Percentiles rank a stretch among this genome's conserved stretches.
phyloP scores from a whole-genome alignment of 192 early-diverging fungal species.

The Kappamyces sp. region DNA sequence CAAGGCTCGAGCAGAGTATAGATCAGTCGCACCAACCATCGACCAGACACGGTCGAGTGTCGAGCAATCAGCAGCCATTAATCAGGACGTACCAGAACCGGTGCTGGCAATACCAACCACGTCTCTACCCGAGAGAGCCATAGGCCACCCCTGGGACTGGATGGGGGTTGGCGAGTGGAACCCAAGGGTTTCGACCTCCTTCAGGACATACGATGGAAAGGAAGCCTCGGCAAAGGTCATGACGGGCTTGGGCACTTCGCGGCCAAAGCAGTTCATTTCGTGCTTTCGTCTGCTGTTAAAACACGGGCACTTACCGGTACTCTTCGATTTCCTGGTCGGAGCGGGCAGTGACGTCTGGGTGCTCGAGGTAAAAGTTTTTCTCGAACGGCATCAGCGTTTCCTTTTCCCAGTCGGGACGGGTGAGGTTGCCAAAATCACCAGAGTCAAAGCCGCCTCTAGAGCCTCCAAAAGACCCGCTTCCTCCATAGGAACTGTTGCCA shows the following conservation, averaged over 20 bases:
- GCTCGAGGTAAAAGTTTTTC: slow-evolving; percentile 96
- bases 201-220: slow-evolving; percentile 87
- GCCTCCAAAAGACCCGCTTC: slow-evolving; percentile 26
- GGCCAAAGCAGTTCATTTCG: slow-evolving; percentile 80
- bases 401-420: slow-evolving; percentile 65
- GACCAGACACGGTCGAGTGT: background rate
- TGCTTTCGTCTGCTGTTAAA: slow-evolving; percentile 30
- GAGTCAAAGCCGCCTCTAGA: slow-evolving; percentile 36
- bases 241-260: slow-evolving; percentile 85
- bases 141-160: slow-evolving; percentile 97
- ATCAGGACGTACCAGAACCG: slow-evolving; percentile 40
- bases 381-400: slow-evolving; percentile 69
- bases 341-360: slow-evolving; percentile 62
- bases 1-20: slow-evolving; percentile 76
- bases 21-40: background rate
- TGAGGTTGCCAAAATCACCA: slow-evolving; percentile 51
- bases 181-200: slow-evolving; percentile 77
- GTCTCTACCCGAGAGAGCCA: slow-evolving; percentile 93
- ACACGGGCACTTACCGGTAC: slow-evolving; percentile 43
- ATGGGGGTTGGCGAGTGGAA: slow-evolving; percentile 89
- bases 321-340: slow-evolving; percentile 67
- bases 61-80: background rate
- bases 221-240: slow-evolving; percentile 83
- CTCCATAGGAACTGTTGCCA: slow-evolving; percentile 14
- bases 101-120: slow-evolving; percentile 55